phyloP scores from a whole-genome alignment of 1,284 basidiomycete species.

The Peniophora sp. region DNA sequence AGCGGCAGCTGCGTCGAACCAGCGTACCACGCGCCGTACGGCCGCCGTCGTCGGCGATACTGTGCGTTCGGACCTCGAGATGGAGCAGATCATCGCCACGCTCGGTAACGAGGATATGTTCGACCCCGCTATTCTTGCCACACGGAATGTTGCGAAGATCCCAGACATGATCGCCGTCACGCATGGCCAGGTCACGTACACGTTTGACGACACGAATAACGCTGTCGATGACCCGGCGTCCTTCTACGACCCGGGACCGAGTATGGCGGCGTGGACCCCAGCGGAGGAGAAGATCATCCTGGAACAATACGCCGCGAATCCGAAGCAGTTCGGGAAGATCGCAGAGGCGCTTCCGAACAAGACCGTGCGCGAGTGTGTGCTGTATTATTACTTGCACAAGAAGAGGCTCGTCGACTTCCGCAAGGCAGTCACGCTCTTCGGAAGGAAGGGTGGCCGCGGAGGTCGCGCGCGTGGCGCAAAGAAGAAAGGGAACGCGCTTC shows the following conservation, averaged over 20 bases:
- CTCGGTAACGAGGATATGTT: slow-evolving; percentile 88
- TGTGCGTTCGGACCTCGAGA: slow-evolving; percentile 91
- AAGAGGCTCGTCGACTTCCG: slow-evolving; percentile 83
- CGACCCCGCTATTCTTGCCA: slow-evolving; percentile 83
- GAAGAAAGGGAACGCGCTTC: slow-evolving; percentile 68
- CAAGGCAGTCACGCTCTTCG: slow-evolving; percentile 57
- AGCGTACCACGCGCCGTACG: slow-evolving; percentile 68
- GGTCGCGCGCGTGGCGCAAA: slow-evolving; percentile 54
- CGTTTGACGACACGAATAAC: slow-evolving; percentile 83
- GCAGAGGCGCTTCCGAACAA: slow-evolving; percentile 80
- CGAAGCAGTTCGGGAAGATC: slow-evolving; percentile 92
- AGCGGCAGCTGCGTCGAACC: slow-evolving; percentile 34
- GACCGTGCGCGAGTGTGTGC: slow-evolving; percentile 83
- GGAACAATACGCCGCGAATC: slow-evolving; percentile 76
- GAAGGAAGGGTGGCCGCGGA: slow-evolving; percentile 54
- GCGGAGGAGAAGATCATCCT: slow-evolving; percentile 79
- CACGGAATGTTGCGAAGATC: slow-evolving; percentile 82
- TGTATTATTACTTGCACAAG: slow-evolving; percentile 95
- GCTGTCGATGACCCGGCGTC: slow-evolving; percentile 70
- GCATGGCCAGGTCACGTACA: slow-evolving; percentile 49
- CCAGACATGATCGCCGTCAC: slow-evolving; percentile 87
- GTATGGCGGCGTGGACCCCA: slow-evolving; percentile 79
- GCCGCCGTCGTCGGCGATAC: slow-evolving; percentile 76
- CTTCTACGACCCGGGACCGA: slow-evolving; percentile 70
- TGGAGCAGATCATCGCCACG: slow-evolving; percentile 93